A percentile compares a stretch with the other conserved stretches of the same genome.
Conservation (phyloP, 2,329 filamentous ascomycete genomes). For the Coniochaeta ligniaria region DNA sequence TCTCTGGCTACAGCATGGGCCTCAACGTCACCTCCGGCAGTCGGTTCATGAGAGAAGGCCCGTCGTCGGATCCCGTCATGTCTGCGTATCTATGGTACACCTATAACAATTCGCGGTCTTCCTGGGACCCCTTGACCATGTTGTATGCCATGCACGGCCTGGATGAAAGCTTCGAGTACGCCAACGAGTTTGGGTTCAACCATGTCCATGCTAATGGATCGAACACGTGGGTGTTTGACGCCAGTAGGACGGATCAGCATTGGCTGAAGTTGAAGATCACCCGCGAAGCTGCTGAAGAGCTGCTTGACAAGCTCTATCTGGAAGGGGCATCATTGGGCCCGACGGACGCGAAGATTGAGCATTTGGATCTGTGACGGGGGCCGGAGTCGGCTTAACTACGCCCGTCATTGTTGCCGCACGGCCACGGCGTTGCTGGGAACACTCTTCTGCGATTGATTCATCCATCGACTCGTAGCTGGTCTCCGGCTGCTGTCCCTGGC, state of each 20-base stretch:
- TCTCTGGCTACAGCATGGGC: conserved; percentile 37
- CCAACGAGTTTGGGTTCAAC: conserved; percentile 32
- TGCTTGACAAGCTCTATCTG: conserved; percentile 21
- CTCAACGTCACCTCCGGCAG: conserved; percentile 29
- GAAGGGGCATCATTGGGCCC: conserved; percentile 11
- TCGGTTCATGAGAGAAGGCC: conserved; percentile 22
- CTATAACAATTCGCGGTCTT: conserved; percentile 22
- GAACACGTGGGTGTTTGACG: conserved; percentile 34
- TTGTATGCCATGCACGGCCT: conserved; percentile 30
- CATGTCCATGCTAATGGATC: conserved; percentile 28
- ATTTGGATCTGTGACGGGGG: not conserved
- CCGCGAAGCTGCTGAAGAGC: conserved; percentile 19
- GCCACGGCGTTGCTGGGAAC: not conserved
- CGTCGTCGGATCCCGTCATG: conserved; percentile 23
- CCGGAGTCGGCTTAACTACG: not conserved
- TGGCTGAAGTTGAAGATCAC: conserved; percentile 27
- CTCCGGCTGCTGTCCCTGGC: too few species aligned
- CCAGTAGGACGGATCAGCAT: conserved; percentile 25
- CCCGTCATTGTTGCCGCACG: not conserved
- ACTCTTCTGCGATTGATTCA: too few species aligned
- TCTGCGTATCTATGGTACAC: conserved; percentile 33
- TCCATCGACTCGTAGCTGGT: too few species aligned
- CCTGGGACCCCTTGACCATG: conserved; percentile 35
- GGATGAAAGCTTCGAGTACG: conserved; percentile 26
- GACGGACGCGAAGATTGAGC: not conserved